Evolutionary conservation across 768 basidiomycete genomes (phyloP), one percentile per base, ranked within the genome.

Genomic region (Pleurotus salmoneostramineus): DNA sequence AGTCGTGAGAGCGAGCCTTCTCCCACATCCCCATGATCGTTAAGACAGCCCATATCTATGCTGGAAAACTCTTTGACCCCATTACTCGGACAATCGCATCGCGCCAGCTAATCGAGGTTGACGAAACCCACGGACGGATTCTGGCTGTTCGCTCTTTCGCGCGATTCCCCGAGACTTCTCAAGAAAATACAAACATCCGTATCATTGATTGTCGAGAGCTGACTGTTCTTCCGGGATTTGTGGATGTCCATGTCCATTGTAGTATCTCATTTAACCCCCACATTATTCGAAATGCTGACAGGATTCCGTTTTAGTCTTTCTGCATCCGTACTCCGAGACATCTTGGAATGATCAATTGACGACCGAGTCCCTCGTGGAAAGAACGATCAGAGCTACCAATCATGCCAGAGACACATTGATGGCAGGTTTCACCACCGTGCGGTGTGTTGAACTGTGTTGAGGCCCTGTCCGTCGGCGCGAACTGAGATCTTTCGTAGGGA

Each of bases 291-390:
- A 49, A 40, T 3, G 5, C 59, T 34, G 51, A 52, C 27, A 49
- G 44, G 49, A 35, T 37, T 34, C 12, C 32, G 27, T 10, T 56
- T 10, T 56, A 84, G 83, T 87, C 33, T 86, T 87, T 63, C 69
- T 87, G 4, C 84, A 85, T 63, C 73, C 83, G 0, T 88, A 85
- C 64, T 64, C 73, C 3, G 85, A 87, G 67, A 78, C 78, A 3
- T 72, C 81, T 5, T 88, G 86, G 85, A 72, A 74, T 12, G 83
- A 86, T 63, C 85, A 87, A 62, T 64, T 85, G 12, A 83, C 79
- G 4, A 79, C 78, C 64, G 85, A 87, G 63, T 77, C 73, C 32
- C 64, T 84, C 5, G 75, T 75, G 3, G 85, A 89, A 64, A 77
- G 85, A 14, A 83, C 82, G 1, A 67, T 89, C 6, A 76, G 85